Evolutionary conservation across 2,329 filamentous ascomycete genomes (phyloP), one percentile per base, ranked within the genome.

Genomic region (Neospermospora avenae): DNA sequence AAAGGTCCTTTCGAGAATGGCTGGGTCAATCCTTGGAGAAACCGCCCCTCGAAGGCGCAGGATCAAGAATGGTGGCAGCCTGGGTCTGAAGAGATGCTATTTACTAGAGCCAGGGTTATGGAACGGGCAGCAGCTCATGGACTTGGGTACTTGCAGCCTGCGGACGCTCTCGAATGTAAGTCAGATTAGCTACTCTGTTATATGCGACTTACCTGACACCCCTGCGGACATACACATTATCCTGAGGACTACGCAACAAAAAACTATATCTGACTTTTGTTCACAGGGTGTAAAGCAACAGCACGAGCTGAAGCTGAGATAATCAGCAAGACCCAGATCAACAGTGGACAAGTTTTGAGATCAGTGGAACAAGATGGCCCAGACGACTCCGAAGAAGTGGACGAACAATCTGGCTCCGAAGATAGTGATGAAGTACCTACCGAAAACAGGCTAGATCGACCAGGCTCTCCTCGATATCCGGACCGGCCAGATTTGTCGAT

Each of bases 1-100:
- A 79, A 75, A 61, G 88, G 87, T 0, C 88, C 87, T 0, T 88
- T 90, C 64, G 68, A 74, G 42, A 76, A 72, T 1, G 79, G 79
- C 22, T 84, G 81, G 81, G 67, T 70, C 34, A 83, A 84, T 63
- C 82, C 82, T 14, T 84, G 82, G 82, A 68, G 72, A 44, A 75
- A 77, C 10, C 37, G 46, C 41, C 52, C 60, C 13, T 61, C 44
- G 58, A 61, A 70, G 60, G 31, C 62, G 58, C 55, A 53, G 25
- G 18, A 51, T 18, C 39, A 58, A 51, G 67, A 66, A 61, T 66
- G 66, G 66, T 65, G 66, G 66, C 63, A 64, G 51, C 66, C 64
- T 8, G 63, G 57, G 7, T 66, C 63, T 2, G 64, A 66, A 22
- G 65, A 66, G 16, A 68, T 70, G 57, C 51, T 67, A 11, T 67